phyloP scores from a whole-genome alignment of 768 basidiomycete species.

The Cystobasidium ongulense region DNA sequence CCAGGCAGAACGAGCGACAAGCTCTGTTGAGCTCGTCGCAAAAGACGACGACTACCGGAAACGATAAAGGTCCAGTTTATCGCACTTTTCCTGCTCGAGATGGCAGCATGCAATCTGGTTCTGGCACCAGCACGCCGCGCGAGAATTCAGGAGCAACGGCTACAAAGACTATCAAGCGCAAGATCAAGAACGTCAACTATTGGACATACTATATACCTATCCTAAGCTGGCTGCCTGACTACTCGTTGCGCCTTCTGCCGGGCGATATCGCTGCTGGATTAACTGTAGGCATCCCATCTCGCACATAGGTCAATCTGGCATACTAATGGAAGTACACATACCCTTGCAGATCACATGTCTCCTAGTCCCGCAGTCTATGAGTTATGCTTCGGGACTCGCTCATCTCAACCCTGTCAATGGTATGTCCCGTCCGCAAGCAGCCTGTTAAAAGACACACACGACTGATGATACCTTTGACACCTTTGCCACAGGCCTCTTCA shows the following conservation, averaged over 20 bases:
- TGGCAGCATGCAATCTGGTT: neutral
- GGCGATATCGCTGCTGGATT: conserved; percentile 38
- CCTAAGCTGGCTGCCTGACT: conserved; percentile 39
- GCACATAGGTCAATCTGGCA: no score
- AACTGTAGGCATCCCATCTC: conserved; percentile 20
- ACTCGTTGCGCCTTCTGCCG: conserved; percentile 26
- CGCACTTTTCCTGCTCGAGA: neutral
- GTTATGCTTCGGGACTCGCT: conserved; percentile 39
- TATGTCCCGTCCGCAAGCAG: neutral
- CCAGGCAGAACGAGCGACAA: neutral
- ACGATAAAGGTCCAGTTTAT: neutral
- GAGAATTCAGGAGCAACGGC: neutral
- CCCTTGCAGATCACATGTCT: conserved; percentile 35
- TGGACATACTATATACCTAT: conserved; percentile 33
- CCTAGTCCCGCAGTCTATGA: conserved; percentile 40
- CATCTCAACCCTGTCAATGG: conserved; percentile 38
- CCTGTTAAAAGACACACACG: neutral
- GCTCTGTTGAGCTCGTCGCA: neutral
- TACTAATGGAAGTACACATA: no score
- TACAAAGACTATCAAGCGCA: neutral
- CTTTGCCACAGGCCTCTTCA: conserved; percentile 36
- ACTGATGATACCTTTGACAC: neutral
- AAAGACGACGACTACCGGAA: neutral
- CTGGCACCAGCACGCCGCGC: conserved; percentile 7
- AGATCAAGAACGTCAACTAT: conserved; percentile 1